phyloP scores from a whole-genome alignment of 169 alveolate species.

The Haemoproteus tartakovskyi region DNA sequence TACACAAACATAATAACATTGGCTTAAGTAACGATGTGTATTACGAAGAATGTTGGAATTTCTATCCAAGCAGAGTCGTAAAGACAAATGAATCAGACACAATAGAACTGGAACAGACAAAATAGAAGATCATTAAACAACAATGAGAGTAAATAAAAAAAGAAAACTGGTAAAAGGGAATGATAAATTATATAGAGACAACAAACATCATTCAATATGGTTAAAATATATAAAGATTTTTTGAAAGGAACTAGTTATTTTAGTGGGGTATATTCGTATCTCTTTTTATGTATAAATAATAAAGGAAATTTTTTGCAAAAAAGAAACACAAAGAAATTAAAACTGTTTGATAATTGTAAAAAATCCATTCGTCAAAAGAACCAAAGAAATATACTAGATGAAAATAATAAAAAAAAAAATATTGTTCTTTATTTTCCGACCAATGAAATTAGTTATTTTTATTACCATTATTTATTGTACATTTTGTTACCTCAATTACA shows the following conservation, averaged over 20 bases:
- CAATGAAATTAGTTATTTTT: slow-evolving; percentile 47
- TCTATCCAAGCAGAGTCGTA: slow-evolving; percentile 2
- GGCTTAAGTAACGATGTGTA: background rate
- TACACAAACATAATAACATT: no score
- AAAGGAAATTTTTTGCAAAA: slow-evolving; percentile 54
- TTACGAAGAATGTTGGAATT: background rate
- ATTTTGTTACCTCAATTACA: slow-evolving; percentile 36
- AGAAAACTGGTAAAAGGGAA: no score
- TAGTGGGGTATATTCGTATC: slow-evolving; percentile 36
- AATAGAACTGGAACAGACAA: background rate
- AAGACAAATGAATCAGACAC: background rate
- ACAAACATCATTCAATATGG: slow-evolving; percentile 7
- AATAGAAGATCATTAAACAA: background rate
- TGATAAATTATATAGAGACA: no score
- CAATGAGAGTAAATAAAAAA: background rate
- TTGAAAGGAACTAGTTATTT: slow-evolving; percentile 15
- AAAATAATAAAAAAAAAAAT: slow-evolving; percentile 18
- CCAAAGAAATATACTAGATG: background rate
- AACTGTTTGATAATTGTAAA: slow-evolving; percentile 20
- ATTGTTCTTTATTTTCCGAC: slow-evolving; percentile 51
- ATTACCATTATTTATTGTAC: slow-evolving; percentile 48
- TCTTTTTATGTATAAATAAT: slow-evolving; percentile 18
- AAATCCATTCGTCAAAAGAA: slow-evolving; percentile 7
- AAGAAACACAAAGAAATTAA: background rate
- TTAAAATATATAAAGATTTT: slow-evolving; percentile 43